Conservation (phyloP, 352 stramenopile species). For the Chrysophaeum taylorii region DNA sequence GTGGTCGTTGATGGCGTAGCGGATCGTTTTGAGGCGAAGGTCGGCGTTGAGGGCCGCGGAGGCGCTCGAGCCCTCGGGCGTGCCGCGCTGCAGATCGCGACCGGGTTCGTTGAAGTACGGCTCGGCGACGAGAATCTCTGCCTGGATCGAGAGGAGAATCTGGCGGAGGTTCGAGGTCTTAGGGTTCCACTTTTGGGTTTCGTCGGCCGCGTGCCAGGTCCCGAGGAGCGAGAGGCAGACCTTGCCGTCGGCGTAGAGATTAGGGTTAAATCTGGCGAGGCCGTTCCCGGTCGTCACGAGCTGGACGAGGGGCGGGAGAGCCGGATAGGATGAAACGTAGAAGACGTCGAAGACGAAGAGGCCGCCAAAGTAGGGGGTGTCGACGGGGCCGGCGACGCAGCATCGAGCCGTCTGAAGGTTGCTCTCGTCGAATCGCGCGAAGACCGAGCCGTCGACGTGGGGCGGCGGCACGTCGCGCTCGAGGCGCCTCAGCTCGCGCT, state of each 20-base stretch:
- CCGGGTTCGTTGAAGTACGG: conserved; percentile 34
- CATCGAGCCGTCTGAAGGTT: conserved; percentile 20
- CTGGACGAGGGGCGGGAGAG: conserved; percentile 24
- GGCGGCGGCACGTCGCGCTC: conserved; percentile 8
- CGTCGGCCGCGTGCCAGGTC: conserved; percentile 27
- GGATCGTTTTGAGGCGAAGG: conserved; percentile 22
- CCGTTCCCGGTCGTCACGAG: conserved; percentile 29
- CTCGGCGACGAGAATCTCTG: conserved; percentile 27
- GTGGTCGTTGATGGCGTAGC: conserved; percentile 24
- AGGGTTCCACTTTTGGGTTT: conserved; percentile 25
- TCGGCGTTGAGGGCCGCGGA: conserved; percentile 24
- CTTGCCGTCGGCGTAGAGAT: conserved; percentile 36
- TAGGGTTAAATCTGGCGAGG: conserved; percentile 33
- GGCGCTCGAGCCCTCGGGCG: background rate
- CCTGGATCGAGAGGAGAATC: conserved; percentile 36
- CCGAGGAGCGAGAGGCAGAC: conserved; percentile 36
- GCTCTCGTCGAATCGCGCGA: conserved; percentile 25
- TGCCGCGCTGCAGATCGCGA: conserved; percentile 19
- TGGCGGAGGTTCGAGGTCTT: conserved; percentile 28
- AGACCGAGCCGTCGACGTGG: conserved; percentile 13
- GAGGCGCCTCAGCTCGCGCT: conserved; percentile 8
- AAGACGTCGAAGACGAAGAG: conserved; percentile 34
- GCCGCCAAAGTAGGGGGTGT: conserved; percentile 35
- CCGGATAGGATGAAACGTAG: conserved; percentile 28
- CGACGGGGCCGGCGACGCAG: conserved; percentile 27